These are phyloP conservation scores for Oenanthe javanica DNA, from an alignment of 140 eudicot genomes.

Conservation along the genomic window DNA sequence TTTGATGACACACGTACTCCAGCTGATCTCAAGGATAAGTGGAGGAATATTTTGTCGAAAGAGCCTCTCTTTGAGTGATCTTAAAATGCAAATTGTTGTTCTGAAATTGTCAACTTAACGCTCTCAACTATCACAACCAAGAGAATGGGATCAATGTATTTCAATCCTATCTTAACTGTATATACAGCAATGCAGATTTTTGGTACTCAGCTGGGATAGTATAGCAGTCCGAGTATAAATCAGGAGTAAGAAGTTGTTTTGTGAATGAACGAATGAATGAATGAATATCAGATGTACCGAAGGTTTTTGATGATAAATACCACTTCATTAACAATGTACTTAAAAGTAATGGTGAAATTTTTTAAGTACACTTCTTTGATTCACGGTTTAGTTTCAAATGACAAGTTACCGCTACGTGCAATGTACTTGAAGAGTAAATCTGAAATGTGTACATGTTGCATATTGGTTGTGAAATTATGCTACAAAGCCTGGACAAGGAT, in stretches of 20 bases:
- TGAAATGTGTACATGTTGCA: background rate
- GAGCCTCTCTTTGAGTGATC: background rate
- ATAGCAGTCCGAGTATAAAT: background rate
- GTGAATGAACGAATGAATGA: background rate
- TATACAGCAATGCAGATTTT: background rate
- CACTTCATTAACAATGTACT: background rate
- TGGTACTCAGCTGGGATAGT: background rate
- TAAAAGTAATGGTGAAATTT: background rate
- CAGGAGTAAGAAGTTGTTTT: background rate
- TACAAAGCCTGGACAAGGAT: background rate
- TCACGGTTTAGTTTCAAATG: too few relatives aligned
- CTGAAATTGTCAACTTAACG: background rate
- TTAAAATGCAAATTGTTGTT: background rate
- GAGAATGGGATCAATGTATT: background rate
- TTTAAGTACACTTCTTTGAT: background rate
- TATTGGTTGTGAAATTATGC: background rate
- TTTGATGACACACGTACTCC: constrained; percentile 57
- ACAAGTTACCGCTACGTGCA: background rate
- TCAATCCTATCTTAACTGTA: background rate
- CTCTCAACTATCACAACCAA: too few relatives aligned
- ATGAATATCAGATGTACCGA: too few relatives aligned
- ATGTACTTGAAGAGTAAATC: background rate
- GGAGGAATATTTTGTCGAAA: constrained; percentile 43
- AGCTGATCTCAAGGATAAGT: constrained; percentile 64
- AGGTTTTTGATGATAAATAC: background rate